Evolutionary conservation across 495 filamentous ascomycete genomes (phyloP), one percentile per base, ranked within the genome.

Genomic region (Penicillium lagena): DNA sequence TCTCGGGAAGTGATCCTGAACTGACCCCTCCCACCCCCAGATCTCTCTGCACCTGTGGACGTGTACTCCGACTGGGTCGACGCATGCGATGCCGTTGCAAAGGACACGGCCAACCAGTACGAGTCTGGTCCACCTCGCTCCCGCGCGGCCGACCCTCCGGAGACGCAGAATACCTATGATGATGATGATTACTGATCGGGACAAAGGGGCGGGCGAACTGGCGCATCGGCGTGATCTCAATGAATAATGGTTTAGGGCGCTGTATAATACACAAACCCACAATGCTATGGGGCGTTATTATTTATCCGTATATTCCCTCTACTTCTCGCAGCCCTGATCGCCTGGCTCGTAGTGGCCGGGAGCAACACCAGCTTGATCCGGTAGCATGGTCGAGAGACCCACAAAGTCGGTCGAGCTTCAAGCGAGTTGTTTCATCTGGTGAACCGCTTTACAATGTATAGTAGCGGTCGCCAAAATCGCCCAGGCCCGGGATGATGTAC

Each of bases 1-100:
- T 34, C 15, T 17, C 41, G 12, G 12, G 30, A 17, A 22, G 31
- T 11, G 7, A 32, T 27, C n/a, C 14, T 30, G 49, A 29, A 40
- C 51, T 51, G 13, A 48, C 22, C 17, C 15, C 39, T 14, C 28
- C 30, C 11, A 41, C 14, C 27, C 40, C 1, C 40, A 95, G 89
- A 90, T 59, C 81, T 97, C 43, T 91, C 89, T 31, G 85, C 85
- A 12, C 76, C 86, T 1, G 89, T 98, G 28, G 93, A 98, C 56
- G 91, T 98, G 12, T 98, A 97, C 59, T 87, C 88, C 29, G 94
- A 96, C 58, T 98, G 93, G 93, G 85, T 98, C 40, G 93, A 98
- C 68, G 93, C 93, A 31, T 96, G 93, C 60, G 91, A 96, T 71
- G 79, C 75, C 33, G 81, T 85, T 35, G 83, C 83, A 11, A 84